phyloP scores from a whole-genome alignment of 2,329 filamentous ascomycete genomes.

The Boeremia exigua region DNA sequence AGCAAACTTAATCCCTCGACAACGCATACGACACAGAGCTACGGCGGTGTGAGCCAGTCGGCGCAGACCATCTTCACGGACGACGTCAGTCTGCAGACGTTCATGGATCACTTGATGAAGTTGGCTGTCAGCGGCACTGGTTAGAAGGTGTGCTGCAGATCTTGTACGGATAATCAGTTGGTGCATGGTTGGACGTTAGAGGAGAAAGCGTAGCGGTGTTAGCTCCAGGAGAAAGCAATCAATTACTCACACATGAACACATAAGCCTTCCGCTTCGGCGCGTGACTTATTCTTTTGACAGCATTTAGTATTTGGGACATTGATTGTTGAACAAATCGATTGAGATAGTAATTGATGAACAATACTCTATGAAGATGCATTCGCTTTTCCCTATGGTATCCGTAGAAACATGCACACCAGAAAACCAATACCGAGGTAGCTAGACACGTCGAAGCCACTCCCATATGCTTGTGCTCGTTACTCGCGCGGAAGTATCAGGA shows the following conservation, averaged over 20 bases:
- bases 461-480: neutral
- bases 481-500: neutral
- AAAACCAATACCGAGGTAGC: neutral
- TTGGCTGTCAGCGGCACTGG: slow-evolving; percentile 47
- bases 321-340: neutral
- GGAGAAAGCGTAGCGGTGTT: slow-evolving; percentile 1
- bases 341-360: neutral
- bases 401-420: slow-evolving; percentile 3
- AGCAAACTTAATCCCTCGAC: slow-evolving; percentile 98
- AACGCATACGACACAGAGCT: slow-evolving; percentile 91
- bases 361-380: neutral
- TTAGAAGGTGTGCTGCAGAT: slow-evolving; percentile 15
- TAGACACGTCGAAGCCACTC: neutral
- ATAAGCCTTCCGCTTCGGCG: no score
- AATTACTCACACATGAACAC: neutral
- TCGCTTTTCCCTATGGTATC: slow-evolving; percentile 17
- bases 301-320: no score
- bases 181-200: neutral
- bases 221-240: neutral
- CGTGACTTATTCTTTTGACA: no score
- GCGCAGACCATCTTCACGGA: slow-evolving; percentile 99
- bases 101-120: slow-evolving; percentile 99
- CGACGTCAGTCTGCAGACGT: slow-evolving; percentile 95
- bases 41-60: slow-evolving; percentile 86
- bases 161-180: neutral